A percentile compares a stretch with the other conserved stretches of the same genome.
Evolutionary conservation across 305 asterid genomes (phyloP).

Genomic region (Fraxinus xanthoxyloides): DNA sequence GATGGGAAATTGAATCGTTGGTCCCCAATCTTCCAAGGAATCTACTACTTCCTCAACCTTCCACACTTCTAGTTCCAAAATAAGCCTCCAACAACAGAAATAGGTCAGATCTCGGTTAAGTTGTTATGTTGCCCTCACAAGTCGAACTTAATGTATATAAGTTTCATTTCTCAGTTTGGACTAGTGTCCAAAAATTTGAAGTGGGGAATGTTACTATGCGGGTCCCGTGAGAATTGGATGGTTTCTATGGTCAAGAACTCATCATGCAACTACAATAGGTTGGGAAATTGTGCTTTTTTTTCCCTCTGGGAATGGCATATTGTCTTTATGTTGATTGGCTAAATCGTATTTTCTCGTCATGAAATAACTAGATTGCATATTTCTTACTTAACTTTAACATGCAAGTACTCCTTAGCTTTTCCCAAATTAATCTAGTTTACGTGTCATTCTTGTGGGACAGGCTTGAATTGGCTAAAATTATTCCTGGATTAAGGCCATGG

Average conservation of each 20-base stretch:
- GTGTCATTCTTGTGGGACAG: conserved; percentile 35
- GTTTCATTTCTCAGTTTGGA: neutral
- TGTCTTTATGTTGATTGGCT: neutral
- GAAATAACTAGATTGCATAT: neutral
- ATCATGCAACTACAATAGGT: neutral
- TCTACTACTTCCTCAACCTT: neutral
- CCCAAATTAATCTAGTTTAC: neutral
- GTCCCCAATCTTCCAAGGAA: neutral
- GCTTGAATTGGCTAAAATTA: conserved; percentile 51
- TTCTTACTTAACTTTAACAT: neutral
- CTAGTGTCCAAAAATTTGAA: neutral
- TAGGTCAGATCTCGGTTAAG: neutral
- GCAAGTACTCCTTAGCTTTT: neutral
- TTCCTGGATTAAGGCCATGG: conserved; percentile 96
- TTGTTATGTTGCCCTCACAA: neutral
- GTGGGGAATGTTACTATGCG: neutral
- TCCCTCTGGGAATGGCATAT: neutral
- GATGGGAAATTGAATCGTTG: neutral
- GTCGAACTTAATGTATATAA: neutral
- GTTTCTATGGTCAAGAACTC: neutral
- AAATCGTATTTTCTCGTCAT: neutral
- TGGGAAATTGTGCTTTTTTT: neutral
- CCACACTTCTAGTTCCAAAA: neutral
- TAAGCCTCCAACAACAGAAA: neutral
- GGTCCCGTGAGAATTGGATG: neutral